Conservation (phyloP, 257 asterid genomes). For the Catharanthus roseus region DNA sequence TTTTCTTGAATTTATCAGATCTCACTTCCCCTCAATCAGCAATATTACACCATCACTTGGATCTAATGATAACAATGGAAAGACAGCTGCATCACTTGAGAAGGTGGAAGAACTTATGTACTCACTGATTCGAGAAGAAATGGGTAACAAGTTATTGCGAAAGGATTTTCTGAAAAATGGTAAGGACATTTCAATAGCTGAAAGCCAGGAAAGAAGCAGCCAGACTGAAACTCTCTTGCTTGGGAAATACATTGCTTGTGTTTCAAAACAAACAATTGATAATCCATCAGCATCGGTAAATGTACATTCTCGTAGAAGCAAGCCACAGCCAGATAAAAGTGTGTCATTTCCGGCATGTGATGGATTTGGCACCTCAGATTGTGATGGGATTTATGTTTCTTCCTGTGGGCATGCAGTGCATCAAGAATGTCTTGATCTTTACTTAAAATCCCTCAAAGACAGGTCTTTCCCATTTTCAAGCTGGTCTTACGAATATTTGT, state of each 20-base stretch:
- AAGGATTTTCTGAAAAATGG: slow-evolving; percentile 22
- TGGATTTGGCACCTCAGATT: slow-evolving; percentile 58
- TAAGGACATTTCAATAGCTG: slow-evolving; percentile 31
- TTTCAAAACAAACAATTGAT: slow-evolving; percentile 54
- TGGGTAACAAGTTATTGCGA: slow-evolving; percentile 25
- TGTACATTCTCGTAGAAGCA: slow-evolving; percentile 28
- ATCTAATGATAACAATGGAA: slow-evolving; percentile 29
- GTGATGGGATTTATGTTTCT: slow-evolving; percentile 80
- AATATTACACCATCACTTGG: slow-evolving; percentile 42
- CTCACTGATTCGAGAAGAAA: slow-evolving; percentile 40
- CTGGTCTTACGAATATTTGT: background rate
- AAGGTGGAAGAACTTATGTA: slow-evolving; percentile 61
- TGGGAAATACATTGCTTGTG: slow-evolving; percentile 70
- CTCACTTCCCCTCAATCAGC: slow-evolving; percentile 57
- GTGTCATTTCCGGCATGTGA: slow-evolving; percentile 35
- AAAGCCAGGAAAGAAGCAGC: slow-evolving; percentile 29
- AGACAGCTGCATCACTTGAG: slow-evolving; percentile 38
- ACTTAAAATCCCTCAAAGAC: slow-evolving; percentile 80
- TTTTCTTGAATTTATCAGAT: slow-evolving; percentile 50
- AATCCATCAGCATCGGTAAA: slow-evolving; percentile 57
- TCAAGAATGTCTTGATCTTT: slow-evolving; percentile 93
- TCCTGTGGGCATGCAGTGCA: slow-evolving; percentile 99
- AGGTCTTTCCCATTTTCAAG: slow-evolving; percentile 41
- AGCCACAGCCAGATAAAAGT: slow-evolving; percentile 33
- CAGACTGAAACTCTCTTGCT: slow-evolving; percentile 52